Evolutionary conservation across 2,329 filamentous ascomycete species (phyloP), one percentile per base, ranked within the genome.

Genomic region (Amauroascus niger): DNA sequence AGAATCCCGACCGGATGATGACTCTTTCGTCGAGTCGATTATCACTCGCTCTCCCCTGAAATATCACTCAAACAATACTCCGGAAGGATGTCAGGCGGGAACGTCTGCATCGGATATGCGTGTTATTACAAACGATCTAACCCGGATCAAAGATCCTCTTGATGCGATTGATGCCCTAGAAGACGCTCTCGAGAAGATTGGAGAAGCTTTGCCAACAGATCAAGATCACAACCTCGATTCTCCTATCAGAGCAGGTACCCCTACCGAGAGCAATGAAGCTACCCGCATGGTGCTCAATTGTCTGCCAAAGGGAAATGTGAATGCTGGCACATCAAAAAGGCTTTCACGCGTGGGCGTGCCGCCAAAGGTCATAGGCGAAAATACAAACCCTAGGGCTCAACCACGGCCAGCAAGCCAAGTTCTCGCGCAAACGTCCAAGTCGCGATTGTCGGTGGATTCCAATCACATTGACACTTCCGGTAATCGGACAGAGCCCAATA

Each of bases 81-180:
- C 20, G 6, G 18, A 37, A 22, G 26, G 22, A 40, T 32, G 40
- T 11, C 22, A 33, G 41, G 26, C 41, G 3, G 49, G 11, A 8
- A 30, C 28, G 1, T 48, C 53, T 16, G 45, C 56, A 32, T 56
- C 62, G 11, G 50, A 57, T 8, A 53, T 57, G 14, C 59, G 58
- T 35, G 58, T 58, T 28, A 60, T 32, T 14, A 41, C 49, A 1
- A 60, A 53, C 45, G 45, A 49, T 9, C 48, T 59, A 9, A 54
- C 58, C 7, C 58, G 61, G 24, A 64, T 66, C 26, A 72, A 76
- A 57, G 70, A 76, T 55, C 74, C 75, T 2, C 73, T 79, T 28
- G 71, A 73, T 52, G 76, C 74, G 3, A 67, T 78, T 33, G 76
- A 79, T 58, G 72, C 69, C 2, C 67, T 78, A 6, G 75, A 79